A percentile compares a stretch with the other conserved stretches of the same genome.
Evolutionary conservation across 2,329 filamentous ascomycete genomes (phyloP).

Genomic region (Pseudocercospora crystallina): DNA sequence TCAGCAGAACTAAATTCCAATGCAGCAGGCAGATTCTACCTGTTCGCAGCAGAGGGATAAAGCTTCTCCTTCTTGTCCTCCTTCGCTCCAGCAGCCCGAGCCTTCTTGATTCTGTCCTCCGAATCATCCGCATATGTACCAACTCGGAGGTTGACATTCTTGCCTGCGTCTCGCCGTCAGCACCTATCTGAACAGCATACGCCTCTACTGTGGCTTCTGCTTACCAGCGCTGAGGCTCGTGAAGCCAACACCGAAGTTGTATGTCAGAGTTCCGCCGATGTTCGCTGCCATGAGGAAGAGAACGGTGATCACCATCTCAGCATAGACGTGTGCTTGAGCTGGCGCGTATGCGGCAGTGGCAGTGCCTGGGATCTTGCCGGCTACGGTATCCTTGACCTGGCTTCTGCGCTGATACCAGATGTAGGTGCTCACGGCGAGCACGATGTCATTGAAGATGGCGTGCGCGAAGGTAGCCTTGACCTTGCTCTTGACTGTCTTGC

Average conservation of each 20-base stretch:
- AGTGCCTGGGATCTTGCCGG: slow-evolving; percentile 29
- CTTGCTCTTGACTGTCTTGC: slow-evolving; percentile 39
- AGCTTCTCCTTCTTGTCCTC: too few species aligned
- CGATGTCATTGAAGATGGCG: slow-evolving; percentile 44
- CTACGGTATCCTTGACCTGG: slow-evolving; percentile 25
- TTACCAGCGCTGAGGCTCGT: slow-evolving; percentile 28
- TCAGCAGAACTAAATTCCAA: too few species aligned
- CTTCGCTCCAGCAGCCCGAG: not conserved
- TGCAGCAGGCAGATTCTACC: too few species aligned
- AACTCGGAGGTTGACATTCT: slow-evolving; percentile 8
- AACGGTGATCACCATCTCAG: slow-evolving; percentile 38
- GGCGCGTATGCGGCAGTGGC: slow-evolving; percentile 37
- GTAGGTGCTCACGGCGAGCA: slow-evolving; percentile 40
- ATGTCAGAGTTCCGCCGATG: slow-evolving; percentile 46
- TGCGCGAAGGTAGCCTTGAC: slow-evolving; percentile 45
- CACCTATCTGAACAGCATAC: too few species aligned
- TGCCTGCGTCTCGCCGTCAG: too few species aligned
- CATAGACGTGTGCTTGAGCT: slow-evolving; percentile 36
- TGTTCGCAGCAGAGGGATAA: too few species aligned
- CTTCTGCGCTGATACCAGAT: slow-evolving; percentile 45
- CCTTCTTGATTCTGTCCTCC: slow-evolving; percentile 14
- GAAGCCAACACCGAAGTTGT: slow-evolving; percentile 48
- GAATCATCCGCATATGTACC: slow-evolving; percentile 16
- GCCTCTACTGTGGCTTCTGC: slow-evolving; percentile 19
- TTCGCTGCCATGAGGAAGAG: slow-evolving; percentile 42